phyloP scores from a whole-genome alignment of 1,139 yeast genomes.

The Lipomyces yarrowii region DNA sequence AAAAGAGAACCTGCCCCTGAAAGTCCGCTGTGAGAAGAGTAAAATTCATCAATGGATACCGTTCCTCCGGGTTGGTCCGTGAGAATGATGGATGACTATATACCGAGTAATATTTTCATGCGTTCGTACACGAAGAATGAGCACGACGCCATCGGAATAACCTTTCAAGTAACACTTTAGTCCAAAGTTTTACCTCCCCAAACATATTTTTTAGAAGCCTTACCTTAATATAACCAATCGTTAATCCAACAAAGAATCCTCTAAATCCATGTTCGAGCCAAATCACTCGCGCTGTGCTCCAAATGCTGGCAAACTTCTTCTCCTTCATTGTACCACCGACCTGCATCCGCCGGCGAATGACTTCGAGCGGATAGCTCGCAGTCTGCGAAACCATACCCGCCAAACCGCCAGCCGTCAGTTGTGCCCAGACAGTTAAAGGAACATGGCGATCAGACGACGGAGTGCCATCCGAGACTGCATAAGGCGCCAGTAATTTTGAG shows the following conservation, averaged over 20 bases:
- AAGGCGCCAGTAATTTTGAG: constrained; percentile 53
- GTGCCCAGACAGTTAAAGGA: constrained; percentile 88
- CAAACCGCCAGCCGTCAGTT: constrained; percentile 87
- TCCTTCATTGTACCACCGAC: constrained; percentile 81
- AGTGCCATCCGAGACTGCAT: constrained; percentile 51
- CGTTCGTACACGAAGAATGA: constrained; percentile 93
- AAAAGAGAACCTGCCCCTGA: too few species aligned
- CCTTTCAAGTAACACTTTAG: constrained; percentile 42
- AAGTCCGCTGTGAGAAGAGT: too few species aligned
- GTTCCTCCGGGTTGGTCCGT: background rate
- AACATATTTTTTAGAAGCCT: background rate
- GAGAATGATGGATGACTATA: constrained; percentile 40
- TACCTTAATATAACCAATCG: constrained; percentile 84
- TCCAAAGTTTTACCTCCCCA: background rate
- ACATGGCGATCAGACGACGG: constrained; percentile 44
- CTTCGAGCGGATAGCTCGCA: constrained; percentile 96
- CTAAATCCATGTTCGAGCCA: constrained; percentile 54
- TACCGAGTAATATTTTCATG: constrained; percentile 67
- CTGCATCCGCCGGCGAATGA: constrained; percentile 91
- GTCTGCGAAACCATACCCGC: constrained; percentile 96
- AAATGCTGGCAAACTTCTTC: constrained; percentile 61
- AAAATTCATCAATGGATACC: background rate
- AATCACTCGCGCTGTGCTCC: constrained; percentile 47
- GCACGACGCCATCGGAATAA: constrained; percentile 96
- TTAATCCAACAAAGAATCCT: constrained; percentile 91